Conservation (phyloP, 2,329 filamentous ascomycete species). For the Didymella arachidicola region DNA sequence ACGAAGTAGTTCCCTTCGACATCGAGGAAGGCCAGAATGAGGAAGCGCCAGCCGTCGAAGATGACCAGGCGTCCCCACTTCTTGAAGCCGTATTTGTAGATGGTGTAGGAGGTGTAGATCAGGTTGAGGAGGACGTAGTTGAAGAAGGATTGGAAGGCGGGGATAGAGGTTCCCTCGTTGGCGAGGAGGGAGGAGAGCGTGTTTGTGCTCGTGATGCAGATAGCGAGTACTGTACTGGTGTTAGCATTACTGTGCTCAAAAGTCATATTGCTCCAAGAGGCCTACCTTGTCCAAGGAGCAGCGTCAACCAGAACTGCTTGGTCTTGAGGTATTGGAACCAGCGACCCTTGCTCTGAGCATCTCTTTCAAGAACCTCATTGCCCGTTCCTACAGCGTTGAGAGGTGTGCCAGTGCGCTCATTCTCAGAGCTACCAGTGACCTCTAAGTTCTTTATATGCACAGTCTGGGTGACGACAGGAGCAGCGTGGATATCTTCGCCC, state of each 20-base stretch:
- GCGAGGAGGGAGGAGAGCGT: slow-evolving; percentile 84
- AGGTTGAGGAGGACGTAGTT: slow-evolving; percentile 86
- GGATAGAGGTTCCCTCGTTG: slow-evolving; percentile 75
- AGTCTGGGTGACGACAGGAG: slow-evolving; percentile 28
- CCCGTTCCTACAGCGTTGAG: slow-evolving; percentile 19
- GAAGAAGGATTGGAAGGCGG: slow-evolving; percentile 94
- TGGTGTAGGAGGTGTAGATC: slow-evolving; percentile 80
- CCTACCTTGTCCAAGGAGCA: slow-evolving; percentile 71
- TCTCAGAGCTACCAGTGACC: slow-evolving; percentile 37
- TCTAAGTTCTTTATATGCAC: slow-evolving; percentile 35
- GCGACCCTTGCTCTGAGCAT: slow-evolving; percentile 55
- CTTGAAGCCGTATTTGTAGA: slow-evolving; percentile 79
- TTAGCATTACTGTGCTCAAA: background rate
- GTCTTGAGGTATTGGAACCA: slow-evolving; percentile 78
- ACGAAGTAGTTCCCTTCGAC: slow-evolving; percentile 98
- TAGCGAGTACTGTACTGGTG: slow-evolving; percentile 54
- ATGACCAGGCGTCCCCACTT: slow-evolving; percentile 70
- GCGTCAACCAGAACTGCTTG: slow-evolving; percentile 84
- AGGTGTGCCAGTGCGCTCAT: slow-evolving; percentile 30
- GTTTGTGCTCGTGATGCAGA: slow-evolving; percentile 92
- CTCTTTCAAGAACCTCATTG: slow-evolving; percentile 36
- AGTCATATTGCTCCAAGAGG: background rate
- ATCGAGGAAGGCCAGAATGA: slow-evolving; percentile 90
- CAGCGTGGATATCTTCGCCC: slow-evolving; percentile 14
- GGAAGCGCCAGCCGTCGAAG: slow-evolving; percentile 86